Conservation (phyloP, 2,329 filamentous ascomycete genomes). For the Hypocreales sp. region DNA sequence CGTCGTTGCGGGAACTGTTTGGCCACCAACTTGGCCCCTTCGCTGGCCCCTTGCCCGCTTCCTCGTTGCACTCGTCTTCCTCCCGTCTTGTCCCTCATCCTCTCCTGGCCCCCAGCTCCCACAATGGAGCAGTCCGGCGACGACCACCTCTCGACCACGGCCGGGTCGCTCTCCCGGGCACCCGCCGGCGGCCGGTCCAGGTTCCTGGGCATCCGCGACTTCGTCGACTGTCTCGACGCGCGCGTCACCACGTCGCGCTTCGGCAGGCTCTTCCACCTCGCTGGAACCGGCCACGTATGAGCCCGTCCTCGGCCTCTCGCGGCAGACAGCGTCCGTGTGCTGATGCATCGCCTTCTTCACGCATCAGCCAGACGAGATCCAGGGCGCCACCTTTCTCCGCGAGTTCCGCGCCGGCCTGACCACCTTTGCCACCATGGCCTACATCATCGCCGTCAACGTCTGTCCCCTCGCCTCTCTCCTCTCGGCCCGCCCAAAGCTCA, state of each 20-base stretch:
- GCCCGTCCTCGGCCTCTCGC: no score
- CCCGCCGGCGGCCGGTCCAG: no score
- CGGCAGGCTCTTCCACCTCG: slow-evolving; percentile 49
- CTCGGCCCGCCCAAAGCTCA: no score
- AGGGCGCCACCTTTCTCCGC: slow-evolving; percentile 55
- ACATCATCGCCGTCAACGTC: slow-evolving; percentile 64
- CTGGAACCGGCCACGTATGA: slow-evolving; percentile 52
- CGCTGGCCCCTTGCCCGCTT: no score
- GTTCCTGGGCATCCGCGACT: slow-evolving; percentile 18
- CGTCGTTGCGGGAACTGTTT: no score
- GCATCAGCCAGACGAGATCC: slow-evolving; percentile 50
- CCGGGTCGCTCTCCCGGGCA: not conserved
- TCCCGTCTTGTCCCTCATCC: no score
- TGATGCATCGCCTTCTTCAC: no score
- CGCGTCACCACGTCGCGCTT: slow-evolving; percentile 27
- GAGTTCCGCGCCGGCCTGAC: slow-evolving; percentile 69
- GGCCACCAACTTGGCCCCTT: no score
- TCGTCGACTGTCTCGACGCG: slow-evolving; percentile 18
- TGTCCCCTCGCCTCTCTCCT: slow-evolving; percentile 9
- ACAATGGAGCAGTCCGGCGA: slow-evolving; percentile 1
- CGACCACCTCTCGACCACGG: not conserved
- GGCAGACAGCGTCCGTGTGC: no score
- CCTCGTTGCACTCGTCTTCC: no score
- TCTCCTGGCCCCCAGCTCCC: no score
- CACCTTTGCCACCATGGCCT: slow-evolving; percentile 70